Evolutionary conservation across 2,329 filamentous ascomycete genomes (phyloP).

Genomic region (Fusarium solani-melongenae): DNA sequence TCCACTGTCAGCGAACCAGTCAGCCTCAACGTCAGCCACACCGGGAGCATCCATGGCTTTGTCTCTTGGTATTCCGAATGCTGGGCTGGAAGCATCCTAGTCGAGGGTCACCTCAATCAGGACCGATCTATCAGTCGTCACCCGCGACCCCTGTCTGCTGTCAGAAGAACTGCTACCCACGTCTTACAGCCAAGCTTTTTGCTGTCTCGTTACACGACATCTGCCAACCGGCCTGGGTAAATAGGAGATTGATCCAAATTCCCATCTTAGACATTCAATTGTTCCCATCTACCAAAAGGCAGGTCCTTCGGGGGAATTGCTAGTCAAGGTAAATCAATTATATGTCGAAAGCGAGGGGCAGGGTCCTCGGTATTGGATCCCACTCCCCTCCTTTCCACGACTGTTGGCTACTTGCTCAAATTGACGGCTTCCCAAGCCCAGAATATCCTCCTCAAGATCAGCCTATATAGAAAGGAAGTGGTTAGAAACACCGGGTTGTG

Average conservation of each 20-base stretch:
- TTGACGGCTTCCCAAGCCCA: background rate
- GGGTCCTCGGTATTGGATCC: background rate
- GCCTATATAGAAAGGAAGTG: conserved; percentile 8
- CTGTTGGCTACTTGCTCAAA: background rate
- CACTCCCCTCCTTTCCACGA: background rate
- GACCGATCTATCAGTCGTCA: background rate
- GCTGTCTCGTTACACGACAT: background rate
- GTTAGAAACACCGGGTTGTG: conserved; percentile 10
- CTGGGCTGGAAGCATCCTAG: background rate
- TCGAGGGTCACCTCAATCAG: background rate
- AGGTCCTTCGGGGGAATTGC: background rate
- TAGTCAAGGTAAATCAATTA: background rate
- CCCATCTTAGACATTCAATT: background rate
- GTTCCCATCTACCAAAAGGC: background rate
- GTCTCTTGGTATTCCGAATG: background rate
- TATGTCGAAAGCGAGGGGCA: background rate
- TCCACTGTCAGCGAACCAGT: background rate
- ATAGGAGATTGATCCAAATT: background rate
- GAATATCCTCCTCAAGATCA: background rate
- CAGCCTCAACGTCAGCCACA: conserved; percentile 4
- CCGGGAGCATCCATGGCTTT: background rate
- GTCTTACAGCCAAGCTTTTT: background rate
- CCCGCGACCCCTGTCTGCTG: background rate
- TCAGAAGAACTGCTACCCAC: background rate
- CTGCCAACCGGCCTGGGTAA: background rate